A percentile compares a stretch with the other conserved stretches of the same genome.
Evolutionary conservation across 2,329 filamentous ascomycete species (phyloP).

Genomic region (Paraconiothyrium sp.): DNA sequence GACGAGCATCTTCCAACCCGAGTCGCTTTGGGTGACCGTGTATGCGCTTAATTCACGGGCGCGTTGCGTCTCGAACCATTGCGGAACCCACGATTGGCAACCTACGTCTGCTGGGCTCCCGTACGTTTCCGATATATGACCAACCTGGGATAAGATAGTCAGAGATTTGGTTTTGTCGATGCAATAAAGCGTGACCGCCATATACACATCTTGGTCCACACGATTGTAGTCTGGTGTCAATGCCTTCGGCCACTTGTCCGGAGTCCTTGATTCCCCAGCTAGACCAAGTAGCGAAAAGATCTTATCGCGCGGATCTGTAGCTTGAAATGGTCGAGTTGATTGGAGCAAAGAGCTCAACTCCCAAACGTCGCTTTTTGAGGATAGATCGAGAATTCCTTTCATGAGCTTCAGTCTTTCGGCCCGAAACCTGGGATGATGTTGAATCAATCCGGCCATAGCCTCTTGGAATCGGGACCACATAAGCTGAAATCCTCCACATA

Average conservation of each 20-base stretch:
- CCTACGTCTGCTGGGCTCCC: neutral
- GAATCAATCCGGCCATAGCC: neutral
- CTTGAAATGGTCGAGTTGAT: conserved; percentile 14
- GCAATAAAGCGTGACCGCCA: conserved; percentile 16
- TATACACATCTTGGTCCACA: conserved; percentile 13
- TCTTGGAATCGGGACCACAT: conserved; percentile 18
- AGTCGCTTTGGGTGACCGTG: conserved; percentile 1
- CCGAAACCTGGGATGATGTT: conserved; percentile 3
- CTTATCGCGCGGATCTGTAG: conserved; percentile 20
- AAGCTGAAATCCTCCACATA: conserved; percentile 12
- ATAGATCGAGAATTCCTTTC: conserved; percentile 17
- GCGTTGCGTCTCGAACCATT: conserved; percentile 12
- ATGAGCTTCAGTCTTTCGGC: conserved; percentile 13
- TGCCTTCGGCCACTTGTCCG: conserved; percentile 14
- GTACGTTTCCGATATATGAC: neutral
- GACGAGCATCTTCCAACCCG: conserved; percentile 11
- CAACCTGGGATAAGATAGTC: conserved; percentile 15
- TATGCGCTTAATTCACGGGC: conserved; percentile 7
- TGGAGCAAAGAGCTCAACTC: conserved; percentile 15
- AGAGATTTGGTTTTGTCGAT: conserved; percentile 12
- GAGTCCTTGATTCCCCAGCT: conserved; percentile 11
- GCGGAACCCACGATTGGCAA: conserved; percentile 17
- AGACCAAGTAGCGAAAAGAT: conserved; percentile 18
- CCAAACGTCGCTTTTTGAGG: conserved; percentile 15
- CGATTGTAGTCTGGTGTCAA: conserved; percentile 18